These are phyloP conservation scores for Casuarina cunninghamiana DNA, from an alignment of 306 rosid species.

Conservation along the genomic window DNA sequence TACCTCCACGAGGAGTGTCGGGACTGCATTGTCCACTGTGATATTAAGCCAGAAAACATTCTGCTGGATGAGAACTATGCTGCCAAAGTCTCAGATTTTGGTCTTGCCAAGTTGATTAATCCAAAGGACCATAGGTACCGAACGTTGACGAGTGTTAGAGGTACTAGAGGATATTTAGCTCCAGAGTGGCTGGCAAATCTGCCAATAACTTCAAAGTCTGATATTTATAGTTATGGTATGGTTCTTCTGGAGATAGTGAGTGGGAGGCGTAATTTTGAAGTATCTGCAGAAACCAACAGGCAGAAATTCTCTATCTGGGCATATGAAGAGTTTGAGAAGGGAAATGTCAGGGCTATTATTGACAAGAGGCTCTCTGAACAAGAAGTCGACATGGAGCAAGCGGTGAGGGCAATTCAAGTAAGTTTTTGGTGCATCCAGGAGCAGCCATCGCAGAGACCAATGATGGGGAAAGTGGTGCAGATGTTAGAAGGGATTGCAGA, in stretches of 20 bases:
- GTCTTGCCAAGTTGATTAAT: constrained; percentile 71
- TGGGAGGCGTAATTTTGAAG: constrained; percentile 77
- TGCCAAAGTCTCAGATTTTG: constrained; percentile 85
- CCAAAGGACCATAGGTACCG: constrained; percentile 62
- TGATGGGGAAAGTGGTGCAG: constrained; percentile 71
- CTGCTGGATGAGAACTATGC: constrained; percentile 65
- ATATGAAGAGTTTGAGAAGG: constrained; percentile 69
- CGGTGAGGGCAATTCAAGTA: constrained; percentile 54
- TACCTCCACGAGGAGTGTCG: constrained; percentile 90
- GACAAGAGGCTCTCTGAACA: constrained; percentile 52
- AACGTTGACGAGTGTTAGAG: constrained; percentile 70
- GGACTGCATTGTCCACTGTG: constrained; percentile 86
- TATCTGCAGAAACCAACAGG: constrained; percentile 56
- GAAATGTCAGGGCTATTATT: constrained; percentile 53
- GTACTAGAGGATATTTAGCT: constrained; percentile 80
- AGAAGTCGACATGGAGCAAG: constrained; percentile 63
- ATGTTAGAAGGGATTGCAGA: constrained; percentile 81
- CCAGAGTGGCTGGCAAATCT: constrained; percentile 87
- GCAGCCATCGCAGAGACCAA: constrained; percentile 73
- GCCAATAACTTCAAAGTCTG: constrained; percentile 78
- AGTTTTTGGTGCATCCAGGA: constrained; percentile 90
- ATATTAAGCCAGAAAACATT: constrained; percentile 85
- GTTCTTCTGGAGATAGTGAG: constrained; percentile 83
- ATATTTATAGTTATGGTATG: constrained; percentile 82
- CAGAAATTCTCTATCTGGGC: constrained; percentile 67